Percentiles rank a stretch among this genome's conserved stretches.
These are phyloP conservation scores for Stagonosporopsis cucurbitacearum DNA, from an alignment of 2,329 filamentous ascomycete species.

Conservation along the genomic window DNA sequence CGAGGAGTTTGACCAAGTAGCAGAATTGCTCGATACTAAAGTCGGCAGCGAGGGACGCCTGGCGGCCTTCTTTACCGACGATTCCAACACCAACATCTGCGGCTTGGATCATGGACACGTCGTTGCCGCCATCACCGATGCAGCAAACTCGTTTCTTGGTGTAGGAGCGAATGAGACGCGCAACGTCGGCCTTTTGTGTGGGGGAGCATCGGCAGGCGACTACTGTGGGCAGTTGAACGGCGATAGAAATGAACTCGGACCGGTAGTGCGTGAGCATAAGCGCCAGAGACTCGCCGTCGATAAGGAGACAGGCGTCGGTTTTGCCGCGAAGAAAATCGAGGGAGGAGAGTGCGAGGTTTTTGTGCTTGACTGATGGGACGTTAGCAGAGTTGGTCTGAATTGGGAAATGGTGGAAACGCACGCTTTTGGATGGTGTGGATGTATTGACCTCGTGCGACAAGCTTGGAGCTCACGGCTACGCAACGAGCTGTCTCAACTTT, in stretches of 20 bases:
- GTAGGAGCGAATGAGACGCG: conserved; percentile 84
- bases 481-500: conserved; percentile 98
- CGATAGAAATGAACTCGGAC: conserved; percentile 83
- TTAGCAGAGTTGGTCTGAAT: conserved; percentile 10
- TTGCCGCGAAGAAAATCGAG: conserved; percentile 89
- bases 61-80: conserved; percentile 94
- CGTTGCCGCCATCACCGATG: conserved; percentile 97
- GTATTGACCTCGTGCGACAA: conserved; percentile 91
- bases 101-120: conserved; percentile 98
- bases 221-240: conserved; percentile 86
- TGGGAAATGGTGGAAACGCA: conserved; percentile 25
- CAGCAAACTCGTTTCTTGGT: conserved; percentile 97
- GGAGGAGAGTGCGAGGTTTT: conserved; percentile 84
- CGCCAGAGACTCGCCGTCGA: conserved; percentile 89
- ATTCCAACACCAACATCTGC: conserved; percentile 98
- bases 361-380: conserved; percentile 66
- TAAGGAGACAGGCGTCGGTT: conserved; percentile 83
- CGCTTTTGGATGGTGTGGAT: conserved; percentile 89
- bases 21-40: conserved; percentile 97
- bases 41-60: conserved; percentile 93
- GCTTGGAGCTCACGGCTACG: conserved; percentile 91
- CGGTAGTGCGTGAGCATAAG: conserved; percentile 84
- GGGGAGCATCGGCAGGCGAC: conserved; percentile 97
- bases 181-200: conserved; percentile 94
- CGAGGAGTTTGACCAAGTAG: conserved; percentile 93